Percentiles rank a stretch among this genome's conserved stretches.
Conservation (phyloP, 192 early-diverging fungal species). For the Coemansia sp. region DNA sequence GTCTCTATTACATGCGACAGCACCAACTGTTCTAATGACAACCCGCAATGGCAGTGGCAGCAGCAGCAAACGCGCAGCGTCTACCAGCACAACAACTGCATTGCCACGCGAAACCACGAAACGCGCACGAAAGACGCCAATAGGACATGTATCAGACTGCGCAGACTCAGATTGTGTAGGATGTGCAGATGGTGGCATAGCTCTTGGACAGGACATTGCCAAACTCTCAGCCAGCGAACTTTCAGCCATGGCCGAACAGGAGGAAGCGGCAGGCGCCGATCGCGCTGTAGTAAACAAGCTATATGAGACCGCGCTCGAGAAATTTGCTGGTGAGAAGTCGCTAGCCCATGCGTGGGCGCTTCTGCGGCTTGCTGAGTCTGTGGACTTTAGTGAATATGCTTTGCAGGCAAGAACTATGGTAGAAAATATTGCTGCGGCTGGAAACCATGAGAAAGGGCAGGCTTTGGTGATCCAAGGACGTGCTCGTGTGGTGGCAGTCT, state of each 20-base stretch:
- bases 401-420: conserved; percentile 11
- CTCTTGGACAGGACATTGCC: conserved; percentile 22
- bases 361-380: conserved; percentile 30
- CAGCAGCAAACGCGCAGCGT: conserved; percentile 16
- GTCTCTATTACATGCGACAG: too few relatives aligned
- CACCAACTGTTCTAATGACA: not conserved
- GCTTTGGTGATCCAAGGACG: conserved; percentile 20
- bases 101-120: conserved; percentile 5
- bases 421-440: not conserved
- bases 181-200: conserved; percentile 63
- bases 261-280: conserved; percentile 24
- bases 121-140: conserved; percentile 17
- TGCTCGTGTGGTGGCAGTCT: conserved; percentile 25
- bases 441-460: not conserved
- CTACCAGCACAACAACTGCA: not conserved
- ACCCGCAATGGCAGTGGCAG: not conserved
- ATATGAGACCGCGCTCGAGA: conserved; percentile 61
- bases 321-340: conserved; percentile 31
- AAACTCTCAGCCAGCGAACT: conserved; percentile 42
- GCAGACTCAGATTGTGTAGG: conserved; percentile 58
- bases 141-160: conserved; percentile 58
- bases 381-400: conserved; percentile 29
- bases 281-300: conserved; percentile 58
- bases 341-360: conserved; percentile 27
- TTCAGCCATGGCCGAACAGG: conserved; percentile 54